Base-by-base conservation (phyloP, 2,329 filamentous ascomycete species). In the Diplodia seriata region DNA sequence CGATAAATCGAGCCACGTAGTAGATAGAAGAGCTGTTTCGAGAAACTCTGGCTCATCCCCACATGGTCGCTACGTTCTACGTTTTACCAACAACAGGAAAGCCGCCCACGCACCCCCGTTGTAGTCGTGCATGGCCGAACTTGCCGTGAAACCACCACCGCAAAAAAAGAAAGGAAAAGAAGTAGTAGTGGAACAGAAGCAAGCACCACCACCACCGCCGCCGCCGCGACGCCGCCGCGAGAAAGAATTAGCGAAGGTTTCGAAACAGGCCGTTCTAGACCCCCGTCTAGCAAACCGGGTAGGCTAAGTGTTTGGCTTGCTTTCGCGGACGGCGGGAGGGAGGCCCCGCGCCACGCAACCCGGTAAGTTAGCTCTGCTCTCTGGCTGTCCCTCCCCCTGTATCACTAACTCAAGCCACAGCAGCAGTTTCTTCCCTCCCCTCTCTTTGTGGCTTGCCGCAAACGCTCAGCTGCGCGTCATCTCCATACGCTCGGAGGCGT, bases 311-410 rank as follows among this genome's bases (percentile, higher is more conserved):
- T 47, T 20, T 47, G n/a, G 43, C 43, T 47, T 47, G 43, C 43
- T 20, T 47, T 47, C 43, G n/a, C 8, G 43, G 43, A 47, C 7
- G 18, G 43, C 43, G 43, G 43, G 43, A 47, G 43, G 43, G 43
- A 47, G 43, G 43, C 43, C 43, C n/a, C 43, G 43, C 8, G 43
- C 43, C 43, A 47, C 43, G 43, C 43, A 47, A 47, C 43, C 43
- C 9, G n/a, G 43, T 38, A 38, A 11, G 18, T 12, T 12, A 38
- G 7, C 36, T 38, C 9, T 38, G 36, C 11, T 12, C 36, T 33
- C 31, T 11, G 26, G 1, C n/a, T 12, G 8, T n/a, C 15, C 14
- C 43, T 18, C 38, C 11, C 43, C n/a, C n/a, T 47, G 43, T 47
- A 47, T 47, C 43, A n/a, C 43, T 47, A 47, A 20, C 43, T 20